Evolutionary conservation across 2,329 filamentous ascomycete genomes (phyloP), one percentile per base, ranked within the genome.

Genomic region (Aureobasidium sp.): DNA sequence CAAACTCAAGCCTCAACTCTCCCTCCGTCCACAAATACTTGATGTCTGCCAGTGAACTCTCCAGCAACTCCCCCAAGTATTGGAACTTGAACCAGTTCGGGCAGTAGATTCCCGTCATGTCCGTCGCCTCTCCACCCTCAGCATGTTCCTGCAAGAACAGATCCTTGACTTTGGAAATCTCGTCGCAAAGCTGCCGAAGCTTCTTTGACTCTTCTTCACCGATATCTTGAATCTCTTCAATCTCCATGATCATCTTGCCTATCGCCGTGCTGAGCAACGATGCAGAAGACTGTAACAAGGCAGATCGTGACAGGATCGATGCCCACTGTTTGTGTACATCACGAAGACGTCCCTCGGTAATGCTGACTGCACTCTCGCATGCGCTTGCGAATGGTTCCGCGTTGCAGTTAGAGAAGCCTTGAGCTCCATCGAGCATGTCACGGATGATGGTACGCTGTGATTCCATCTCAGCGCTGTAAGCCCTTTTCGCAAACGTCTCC

Each of bases 71-170:
- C 45, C 79, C 75, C 59, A 87, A 69, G 66, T 86, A 87, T 68
- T 85, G 83, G 68, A 87, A 86, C 63, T 83, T 84, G 64, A 87
- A 76, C 85, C 85, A 87, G 65, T 81, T 82, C 4, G 81, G 78
- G 50, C 83, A 82, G 64, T 87, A 87, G 10, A 86, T 76, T 29
- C 82, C 81, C 4, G 82, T 83, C 75, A 84, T 81, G 44, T 79
- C 77, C 21, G 66, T 64, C n/a, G 76, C 75, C 32, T 80, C 71
- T 7, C 71, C 65, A 6, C 66, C 67, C 27, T 69, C 67, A 5
- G 68, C 64, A 42, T 74, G 71, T 11, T 79, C 74, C 9, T 79
- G 79, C 42, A 78, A 70, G 70, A 87, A 87, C 14, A 86, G 71
- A 64, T 82, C 78, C 61, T 81, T 81, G 16, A 85, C 72, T 21